Percentiles rank a stretch among this genome's conserved stretches.
Conservation (phyloP, 176 grass and related monocot species). For the Typha latifolia region DNA sequence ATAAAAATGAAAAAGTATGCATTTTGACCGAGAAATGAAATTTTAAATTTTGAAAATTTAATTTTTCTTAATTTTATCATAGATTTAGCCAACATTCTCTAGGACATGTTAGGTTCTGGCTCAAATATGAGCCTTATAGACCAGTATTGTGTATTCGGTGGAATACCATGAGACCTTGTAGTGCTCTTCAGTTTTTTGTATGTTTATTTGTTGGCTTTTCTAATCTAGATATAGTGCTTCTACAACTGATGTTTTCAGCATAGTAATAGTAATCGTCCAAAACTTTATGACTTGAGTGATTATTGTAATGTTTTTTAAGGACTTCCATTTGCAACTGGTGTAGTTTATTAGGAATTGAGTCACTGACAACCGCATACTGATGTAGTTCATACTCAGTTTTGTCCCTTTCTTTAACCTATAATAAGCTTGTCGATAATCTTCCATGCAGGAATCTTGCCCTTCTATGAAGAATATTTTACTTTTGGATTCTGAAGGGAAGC, state of each 20-base stretch:
- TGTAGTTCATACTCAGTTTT: constrained; percentile 9
- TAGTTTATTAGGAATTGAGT: not conserved
- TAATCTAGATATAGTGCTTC: not conserved
- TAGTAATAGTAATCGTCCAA: not conserved
- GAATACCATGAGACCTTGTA: too few relatives aligned
- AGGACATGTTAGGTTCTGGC: too few relatives aligned
- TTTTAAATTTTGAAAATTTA: too few relatives aligned
- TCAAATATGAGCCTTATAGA: too few relatives aligned
- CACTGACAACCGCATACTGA: not conserved
- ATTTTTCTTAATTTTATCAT: not conserved
- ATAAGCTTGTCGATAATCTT: constrained; percentile 7
- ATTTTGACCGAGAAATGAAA: not conserved
- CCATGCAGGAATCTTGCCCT: constrained; percentile 60
- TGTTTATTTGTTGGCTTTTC: too few relatives aligned
- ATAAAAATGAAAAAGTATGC: too few relatives aligned
- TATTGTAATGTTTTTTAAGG: not conserved
- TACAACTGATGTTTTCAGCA: not conserved
- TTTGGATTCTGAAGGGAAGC: constrained; percentile 79
- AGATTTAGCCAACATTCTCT: not conserved
- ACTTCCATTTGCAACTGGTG: not conserved
- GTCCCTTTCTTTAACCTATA: not conserved
- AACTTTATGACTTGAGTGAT: not conserved
- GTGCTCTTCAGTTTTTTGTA: too few relatives aligned
- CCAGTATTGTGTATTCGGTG: too few relatives aligned
- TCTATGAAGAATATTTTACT: constrained; percentile 83